A percentile compares a stretch with the other conserved stretches of the same genome.
Evolutionary conservation across 2,329 filamentous ascomycete species (phyloP).

Genomic region (Neurospora sp.): DNA sequence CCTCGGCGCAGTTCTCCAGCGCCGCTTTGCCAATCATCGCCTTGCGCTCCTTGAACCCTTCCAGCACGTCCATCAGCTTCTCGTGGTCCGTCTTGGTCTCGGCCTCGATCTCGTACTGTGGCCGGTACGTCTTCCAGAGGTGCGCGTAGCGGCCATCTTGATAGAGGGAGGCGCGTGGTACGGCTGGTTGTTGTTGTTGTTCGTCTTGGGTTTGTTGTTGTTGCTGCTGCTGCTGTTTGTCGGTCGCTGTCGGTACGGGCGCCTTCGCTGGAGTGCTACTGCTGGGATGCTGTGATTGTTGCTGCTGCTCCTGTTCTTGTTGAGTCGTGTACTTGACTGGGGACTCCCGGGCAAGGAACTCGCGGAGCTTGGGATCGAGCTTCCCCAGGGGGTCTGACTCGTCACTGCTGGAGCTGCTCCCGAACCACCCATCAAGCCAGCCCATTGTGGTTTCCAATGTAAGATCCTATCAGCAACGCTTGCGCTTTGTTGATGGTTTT

Average conservation of each 20-base stretch:
- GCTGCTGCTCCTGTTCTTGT: conserved; percentile 8
- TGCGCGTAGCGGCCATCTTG: conserved; percentile 62
- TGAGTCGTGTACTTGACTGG: conserved; percentile 53
- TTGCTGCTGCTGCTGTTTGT: conserved; percentile 4
- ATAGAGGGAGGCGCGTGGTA: conserved; percentile 43
- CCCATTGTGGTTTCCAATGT: conserved; percentile 33
- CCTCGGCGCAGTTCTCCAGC: conserved; percentile 84
- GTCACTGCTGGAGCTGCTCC: conserved; percentile 31
- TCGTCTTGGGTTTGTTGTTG: not conserved
- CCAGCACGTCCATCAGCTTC: conserved; percentile 67
- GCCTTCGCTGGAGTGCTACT: not conserved
- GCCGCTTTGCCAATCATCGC: conserved; percentile 68
- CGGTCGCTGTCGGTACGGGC: not conserved
- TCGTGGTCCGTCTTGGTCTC: conserved; percentile 67
- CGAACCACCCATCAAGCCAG: conserved; percentile 45
- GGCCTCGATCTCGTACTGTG: conserved; percentile 58
- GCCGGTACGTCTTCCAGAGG: conserved; percentile 85
- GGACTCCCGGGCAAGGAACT: conserved; percentile 76
- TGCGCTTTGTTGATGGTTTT: not conserved
- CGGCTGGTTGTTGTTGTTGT: conserved; percentile 15
- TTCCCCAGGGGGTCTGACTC: conserved; percentile 58
- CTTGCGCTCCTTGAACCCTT: conserved; percentile 75
- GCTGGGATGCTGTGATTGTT: not conserved
- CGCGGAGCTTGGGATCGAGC: conserved; percentile 72
- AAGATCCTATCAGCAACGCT: not conserved